These are phyloP conservation scores for Ceratonia siliqua DNA, from an alignment of 306 rosid genomes.

Conservation along the genomic window DNA sequence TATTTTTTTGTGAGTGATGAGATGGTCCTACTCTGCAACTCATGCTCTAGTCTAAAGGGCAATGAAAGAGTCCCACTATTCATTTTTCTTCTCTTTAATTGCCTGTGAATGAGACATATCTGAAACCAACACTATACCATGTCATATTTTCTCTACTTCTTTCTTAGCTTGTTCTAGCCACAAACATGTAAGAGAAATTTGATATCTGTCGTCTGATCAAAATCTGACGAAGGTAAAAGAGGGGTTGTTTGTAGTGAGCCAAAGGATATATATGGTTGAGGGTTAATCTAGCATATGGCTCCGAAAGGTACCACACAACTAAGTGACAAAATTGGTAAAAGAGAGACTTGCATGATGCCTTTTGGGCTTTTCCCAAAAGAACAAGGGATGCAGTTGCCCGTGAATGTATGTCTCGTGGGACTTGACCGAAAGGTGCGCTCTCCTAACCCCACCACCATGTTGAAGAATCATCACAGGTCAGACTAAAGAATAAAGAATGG, in stretches of 20 bases:
- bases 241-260: conserved; percentile 7
- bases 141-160: conserved; percentile 33
- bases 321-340: conserved; percentile 54
- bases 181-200: conserved; percentile 10
- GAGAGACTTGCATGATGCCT: conserved; percentile 37
- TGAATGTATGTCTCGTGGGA: conserved; percentile 60
- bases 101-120: conserved; percentile 46
- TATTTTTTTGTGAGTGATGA: conserved; percentile 40
- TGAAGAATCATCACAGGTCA: conserved; percentile 57
- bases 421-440: conserved; percentile 50
- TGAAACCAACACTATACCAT: conserved; percentile 35
- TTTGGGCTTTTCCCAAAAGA: conserved; percentile 49
- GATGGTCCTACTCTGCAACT: conserved; percentile 40
- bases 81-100: conserved; percentile 25
- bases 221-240: conserved; percentile 11
- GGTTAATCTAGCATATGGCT: conserved; percentile 16
- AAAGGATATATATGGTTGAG: neutral
- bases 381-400: conserved; percentile 66
- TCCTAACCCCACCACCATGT: conserved; percentile 56
- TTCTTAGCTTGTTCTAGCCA: conserved; percentile 22
- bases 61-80: conserved; percentile 11
- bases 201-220: conserved; percentile 17
- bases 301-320: conserved; percentile 27
- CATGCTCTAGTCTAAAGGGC: conserved; percentile 45
- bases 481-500: conserved; percentile 36